A percentile compares a stretch with the other conserved stretches of the same genome.
These are phyloP conservation scores for Myxozyma udenii DNA, from an alignment of 805 yeast species.

Conservation along the genomic window DNA sequence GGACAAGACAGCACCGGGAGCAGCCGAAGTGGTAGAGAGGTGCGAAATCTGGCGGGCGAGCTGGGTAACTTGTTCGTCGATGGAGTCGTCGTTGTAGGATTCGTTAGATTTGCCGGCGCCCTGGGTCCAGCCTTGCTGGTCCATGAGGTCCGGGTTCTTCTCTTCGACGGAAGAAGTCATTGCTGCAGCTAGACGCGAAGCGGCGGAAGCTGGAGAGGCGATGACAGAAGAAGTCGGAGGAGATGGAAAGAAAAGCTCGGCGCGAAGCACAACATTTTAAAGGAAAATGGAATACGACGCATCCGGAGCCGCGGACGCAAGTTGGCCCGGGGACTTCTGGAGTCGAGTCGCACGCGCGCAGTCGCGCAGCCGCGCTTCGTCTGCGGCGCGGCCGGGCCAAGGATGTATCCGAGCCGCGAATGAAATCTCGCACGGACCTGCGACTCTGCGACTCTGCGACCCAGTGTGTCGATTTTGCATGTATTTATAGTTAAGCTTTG, in stretches of 20 bases:
- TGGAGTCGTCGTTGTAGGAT: slow-evolving; percentile 6
- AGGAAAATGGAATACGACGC: slow-evolving; percentile 4
- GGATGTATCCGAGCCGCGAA: too few species aligned
- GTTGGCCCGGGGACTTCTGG: neutral
- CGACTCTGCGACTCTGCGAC: too few species aligned
- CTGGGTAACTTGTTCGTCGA: slow-evolving; percentile 23
- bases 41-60: slow-evolving; percentile 30
- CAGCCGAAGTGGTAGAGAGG: slow-evolving; percentile 13
- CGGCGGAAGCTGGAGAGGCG: neutral
- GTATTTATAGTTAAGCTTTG: too few species aligned
- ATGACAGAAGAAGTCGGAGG: neutral
- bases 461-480: too few species aligned
- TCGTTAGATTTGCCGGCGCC: neutral
- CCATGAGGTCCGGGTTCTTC: neutral
- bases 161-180: slow-evolving; percentile 2
- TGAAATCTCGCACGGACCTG: too few species aligned
- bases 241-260: neutral
- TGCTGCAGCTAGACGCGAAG: neutral
- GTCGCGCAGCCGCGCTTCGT: neutral
- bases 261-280: neutral
- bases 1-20: too few species aligned
- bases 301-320: neutral
- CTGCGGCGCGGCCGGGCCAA: too few species aligned
- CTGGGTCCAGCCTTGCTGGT: slow-evolving; percentile 11
- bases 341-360: neutral